Evolutionary conservation across 257 asterid genomes (phyloP).

Genomic region (Parsonsia alboflavescens): DNA sequence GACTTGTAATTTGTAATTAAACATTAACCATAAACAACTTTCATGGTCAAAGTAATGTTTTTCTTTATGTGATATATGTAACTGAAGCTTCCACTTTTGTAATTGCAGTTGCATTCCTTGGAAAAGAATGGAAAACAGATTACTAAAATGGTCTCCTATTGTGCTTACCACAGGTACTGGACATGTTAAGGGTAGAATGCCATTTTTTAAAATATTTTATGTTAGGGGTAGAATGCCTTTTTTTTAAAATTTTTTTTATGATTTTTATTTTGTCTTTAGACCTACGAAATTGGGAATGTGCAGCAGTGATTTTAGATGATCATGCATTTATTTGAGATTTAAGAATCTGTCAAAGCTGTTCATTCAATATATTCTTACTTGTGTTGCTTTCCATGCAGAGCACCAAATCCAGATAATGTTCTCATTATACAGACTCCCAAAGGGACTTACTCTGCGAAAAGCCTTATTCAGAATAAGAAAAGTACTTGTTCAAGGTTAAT

Average conservation of each 20-base stretch:
- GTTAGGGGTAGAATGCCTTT: neutral
- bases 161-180: slow-evolving; percentile 90
- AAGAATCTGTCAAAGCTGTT: neutral
- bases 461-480: slow-evolving; percentile 68
- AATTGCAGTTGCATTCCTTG: slow-evolving; percentile 85
- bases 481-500: slow-evolving; percentile 75
- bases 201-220: neutral
- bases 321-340: neutral
- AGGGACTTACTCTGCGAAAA: slow-evolving; percentile 74
- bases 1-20: neutral
- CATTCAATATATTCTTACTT: neutral
- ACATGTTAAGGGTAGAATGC: slow-evolving; percentile 4
- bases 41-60: neutral
- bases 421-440: slow-evolving; percentile 82
- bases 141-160: slow-evolving; percentile 90
- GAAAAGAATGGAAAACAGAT: slow-evolving; percentile 89
- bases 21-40: neutral
- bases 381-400: slow-evolving; percentile 33
- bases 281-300: neutral
- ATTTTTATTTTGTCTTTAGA: neutral
- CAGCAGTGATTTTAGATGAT: neutral
- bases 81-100: slow-evolving; percentile 15
- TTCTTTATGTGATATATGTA: neutral
- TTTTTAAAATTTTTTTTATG: neutral
- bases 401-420: slow-evolving; percentile 92